A percentile compares a stretch with the other conserved stretches of the same genome.
Conservation (phyloP, 2,329 filamentous ascomycete genomes). For the Ophiostoma sp. region DNA sequence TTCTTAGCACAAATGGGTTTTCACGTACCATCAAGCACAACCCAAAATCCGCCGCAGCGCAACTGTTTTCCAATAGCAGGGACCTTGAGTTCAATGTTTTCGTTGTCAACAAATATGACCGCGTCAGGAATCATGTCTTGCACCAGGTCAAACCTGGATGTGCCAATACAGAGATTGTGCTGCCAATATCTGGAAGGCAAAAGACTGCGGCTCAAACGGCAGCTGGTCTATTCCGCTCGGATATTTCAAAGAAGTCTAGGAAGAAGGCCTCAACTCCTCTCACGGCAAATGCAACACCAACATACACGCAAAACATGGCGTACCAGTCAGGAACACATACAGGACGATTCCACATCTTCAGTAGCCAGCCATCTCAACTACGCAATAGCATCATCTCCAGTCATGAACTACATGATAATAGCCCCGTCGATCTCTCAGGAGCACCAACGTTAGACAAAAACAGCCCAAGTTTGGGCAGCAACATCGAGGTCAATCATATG, state of each 20-base stretch:
- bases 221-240: no score
- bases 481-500: not conserved
- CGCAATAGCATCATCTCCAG: slow-evolving; percentile 6
- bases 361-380: slow-evolving; percentile 14
- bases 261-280: not conserved
- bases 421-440: no score
- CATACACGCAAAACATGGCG: slow-evolving; percentile 26
- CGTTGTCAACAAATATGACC: not conserved
- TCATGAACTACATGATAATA: no score
- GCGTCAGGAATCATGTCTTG: not conserved
- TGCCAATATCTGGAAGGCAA: no score
- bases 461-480: no score
- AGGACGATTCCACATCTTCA: slow-evolving; percentile 25
- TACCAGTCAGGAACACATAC: slow-evolving; percentile 16
- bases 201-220: no score
- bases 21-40: slow-evolving; percentile 7
- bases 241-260: no score
- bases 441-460: no score
- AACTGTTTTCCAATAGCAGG: not conserved
- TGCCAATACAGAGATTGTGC: no score
- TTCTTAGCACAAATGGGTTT: not conserved
- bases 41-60: not conserved
- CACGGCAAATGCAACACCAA: slow-evolving; percentile 9
- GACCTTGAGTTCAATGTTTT: not conserved
- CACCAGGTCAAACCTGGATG: not conserved